Evolutionary conservation across 2,329 filamentous ascomycete genomes (phyloP), one percentile per base, ranked within the genome.

Genomic region (Chalara sp.): DNA sequence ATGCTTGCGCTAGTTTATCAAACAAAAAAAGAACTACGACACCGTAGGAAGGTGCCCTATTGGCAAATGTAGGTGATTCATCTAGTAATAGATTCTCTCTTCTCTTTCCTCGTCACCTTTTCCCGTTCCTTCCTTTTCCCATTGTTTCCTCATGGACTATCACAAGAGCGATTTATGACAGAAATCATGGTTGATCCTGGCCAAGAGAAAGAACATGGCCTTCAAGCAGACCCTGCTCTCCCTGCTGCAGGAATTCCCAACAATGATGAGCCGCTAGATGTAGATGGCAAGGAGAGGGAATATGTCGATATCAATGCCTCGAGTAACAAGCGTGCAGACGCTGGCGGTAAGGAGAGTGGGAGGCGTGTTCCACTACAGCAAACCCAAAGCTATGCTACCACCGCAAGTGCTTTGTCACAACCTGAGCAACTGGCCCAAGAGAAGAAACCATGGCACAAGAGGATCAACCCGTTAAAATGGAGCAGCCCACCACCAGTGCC

Each of bases 381-480:
- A 43, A 73, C 73, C 31, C 72, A 72, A 56, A 83, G 76, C 56
- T 68, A 74, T 62, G 78, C 75, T 32, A 83, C 80, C 42, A 74
- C 74, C 21, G 69, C 71, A 43, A 81, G 78, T 58, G 71, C 69
- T 5, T 57, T 72, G 32, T 76, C 74, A 6, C 68, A 69, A 12
- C 70, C 69, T 2, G 63, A 65, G 61, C 58, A 58, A 61, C 59
- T 63, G 62, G 49, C 62, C 54, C 50, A 56, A 6, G 46, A 42
- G 21, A 70, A 76, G 63, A 80, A 75, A 59, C 75, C 79, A 64
- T 89, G 86, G 82, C 77, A 81, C 64, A 79, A 79, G 61, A 79
- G 73, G 41, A 58, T 74, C 32, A 86, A 86, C 58, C 83, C 83
- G 2, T 60, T 86, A 56, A 72, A 72, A 63, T 85, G 81, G 81